Evolutionary conservation across 1,284 basidiomycete genomes (phyloP), one percentile per base, ranked within the genome.

Genomic region (Puccinia polysora): DNA sequence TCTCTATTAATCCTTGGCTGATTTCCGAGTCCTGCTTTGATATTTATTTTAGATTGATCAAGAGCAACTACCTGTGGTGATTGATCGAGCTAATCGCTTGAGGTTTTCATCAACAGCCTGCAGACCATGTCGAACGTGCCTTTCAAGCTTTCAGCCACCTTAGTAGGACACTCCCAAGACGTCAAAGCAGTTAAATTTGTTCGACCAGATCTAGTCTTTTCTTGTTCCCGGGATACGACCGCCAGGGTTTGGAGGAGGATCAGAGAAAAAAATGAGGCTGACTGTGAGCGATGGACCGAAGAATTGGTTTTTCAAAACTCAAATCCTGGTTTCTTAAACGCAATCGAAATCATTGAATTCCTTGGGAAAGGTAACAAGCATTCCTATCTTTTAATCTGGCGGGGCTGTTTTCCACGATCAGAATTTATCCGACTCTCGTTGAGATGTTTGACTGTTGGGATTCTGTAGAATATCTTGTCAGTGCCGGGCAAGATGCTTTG

Each of bases 201-300:
- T 25, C 43, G 43, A 75, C 90, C 88, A 28, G 14, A 55, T 25
- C 32, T n/a, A 7, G 83, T 96, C 74, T 84, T 95, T 75, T 95
- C 91, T 20, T 89, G 88, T 68, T 94, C 92, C 38, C 86, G 93
- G 78, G 93, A 97, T 83, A 84, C 89, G 12, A 90, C 90, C 20
- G 89, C 91, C 69, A 89, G 94, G 77, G 83, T 86, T 45, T 97
- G 93, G 93, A 82, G 84, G 73, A 85, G 86, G 75, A 78, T 83
- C n/a, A 78, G 83, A 30, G 75, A 82, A 64, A 78, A 82, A 52
- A 79, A 81, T 30, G 40, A 43, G 8, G 18, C 8, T 8, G 8
- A 43, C 40, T 8, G 40, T 43, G 76, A 81, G 4, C 10, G 50
- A 12, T 90, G 90, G 78, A 78, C 80, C 14, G 84, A 85, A 28